Conservation (phyloP, 352 stramenopile species). For the Phytophthora rubi region DNA sequence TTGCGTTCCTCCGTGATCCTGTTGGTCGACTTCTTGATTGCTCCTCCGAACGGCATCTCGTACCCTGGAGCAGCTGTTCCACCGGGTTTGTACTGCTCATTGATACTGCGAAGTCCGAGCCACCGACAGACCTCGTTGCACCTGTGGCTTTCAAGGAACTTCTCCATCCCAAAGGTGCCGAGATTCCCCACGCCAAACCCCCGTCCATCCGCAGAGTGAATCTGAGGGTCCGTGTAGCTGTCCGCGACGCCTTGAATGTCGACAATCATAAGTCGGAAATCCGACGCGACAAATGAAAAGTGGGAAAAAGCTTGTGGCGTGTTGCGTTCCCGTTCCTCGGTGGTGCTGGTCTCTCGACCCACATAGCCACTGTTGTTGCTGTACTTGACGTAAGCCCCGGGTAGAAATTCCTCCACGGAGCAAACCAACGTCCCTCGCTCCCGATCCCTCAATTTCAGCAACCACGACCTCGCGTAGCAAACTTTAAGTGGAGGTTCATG, state of each 20-base stretch:
- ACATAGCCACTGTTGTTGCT: constrained; percentile 90
- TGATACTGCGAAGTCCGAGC: constrained; percentile 78
- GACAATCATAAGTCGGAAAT: constrained; percentile 87
- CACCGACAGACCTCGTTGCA: constrained; percentile 90
- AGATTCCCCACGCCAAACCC: constrained; percentile 88
- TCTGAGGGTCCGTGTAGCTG: constrained; percentile 86
- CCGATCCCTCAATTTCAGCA: constrained; percentile 73
- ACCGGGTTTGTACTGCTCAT: constrained; percentile 78
- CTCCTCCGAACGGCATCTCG: constrained; percentile 75
- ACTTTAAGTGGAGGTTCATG: constrained; percentile 83
- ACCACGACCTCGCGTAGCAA: constrained; percentile 82
- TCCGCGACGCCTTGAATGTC: constrained; percentile 89
- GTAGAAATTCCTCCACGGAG: constrained; percentile 81
- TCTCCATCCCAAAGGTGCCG: constrained; percentile 87
- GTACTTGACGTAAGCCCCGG: constrained; percentile 87
- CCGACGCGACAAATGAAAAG: constrained; percentile 85
- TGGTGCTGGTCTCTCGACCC: constrained; percentile 78
- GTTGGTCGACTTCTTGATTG: constrained; percentile 87
- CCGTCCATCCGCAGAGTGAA: constrained; percentile 79
- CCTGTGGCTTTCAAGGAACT: constrained; percentile 85
- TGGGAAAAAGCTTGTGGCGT: constrained; percentile 87
- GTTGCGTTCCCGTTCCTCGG: constrained; percentile 83
- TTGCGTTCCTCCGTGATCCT: constrained; percentile 84
- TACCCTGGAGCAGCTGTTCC: constrained; percentile 83
- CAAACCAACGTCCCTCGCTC: constrained; percentile 65